phyloP scores from a whole-genome alignment of 2,329 filamentous ascomycete species.

The Fonsecaea monophora region DNA sequence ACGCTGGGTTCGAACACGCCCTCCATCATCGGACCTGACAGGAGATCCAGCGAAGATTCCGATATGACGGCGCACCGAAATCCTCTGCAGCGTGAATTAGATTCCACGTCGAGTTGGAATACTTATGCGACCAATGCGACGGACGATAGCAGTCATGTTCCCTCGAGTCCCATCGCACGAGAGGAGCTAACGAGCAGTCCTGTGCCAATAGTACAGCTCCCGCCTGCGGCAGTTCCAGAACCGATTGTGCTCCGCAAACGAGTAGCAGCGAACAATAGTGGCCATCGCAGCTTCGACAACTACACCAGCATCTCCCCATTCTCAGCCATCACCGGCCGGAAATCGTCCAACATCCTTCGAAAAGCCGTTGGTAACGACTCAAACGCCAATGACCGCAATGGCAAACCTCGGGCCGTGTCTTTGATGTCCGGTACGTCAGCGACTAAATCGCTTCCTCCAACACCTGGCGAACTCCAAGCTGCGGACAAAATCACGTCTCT shows the following conservation, averaged over 20 bases:
- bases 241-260: constrained; percentile 53
- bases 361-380: constrained; percentile 29
- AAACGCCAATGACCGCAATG: constrained; percentile 10
- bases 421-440: constrained; percentile 43
- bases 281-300: constrained; percentile 46
- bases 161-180: constrained; percentile 47
- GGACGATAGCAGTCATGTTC: constrained; percentile 39
- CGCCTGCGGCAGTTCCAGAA: constrained; percentile 38
- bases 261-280: constrained; percentile 33
- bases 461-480: constrained; percentile 62
- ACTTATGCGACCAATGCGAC: constrained; percentile 64
- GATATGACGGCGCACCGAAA: constrained; percentile 19
- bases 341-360: constrained; percentile 36
- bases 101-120: constrained; percentile 64
- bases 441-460: constrained; percentile 65
- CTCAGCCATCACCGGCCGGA: constrained; percentile 31
- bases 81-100: constrained; percentile 32
- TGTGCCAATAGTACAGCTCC: constrained; percentile 43
- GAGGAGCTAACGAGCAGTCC: constrained; percentile 49
- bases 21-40: constrained; percentile 14
- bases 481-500: constrained; percentile 71
- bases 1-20: constrained; percentile 29
- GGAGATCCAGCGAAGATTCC: constrained; percentile 32
- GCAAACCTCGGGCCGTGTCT: constrained; percentile 32
- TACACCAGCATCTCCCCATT: constrained; percentile 44